Percentiles rank a stretch among this genome's conserved stretches.
phyloP scores from a whole-genome alignment of 192 early-diverging fungal species.

The Kickxella alabastrina region DNA sequence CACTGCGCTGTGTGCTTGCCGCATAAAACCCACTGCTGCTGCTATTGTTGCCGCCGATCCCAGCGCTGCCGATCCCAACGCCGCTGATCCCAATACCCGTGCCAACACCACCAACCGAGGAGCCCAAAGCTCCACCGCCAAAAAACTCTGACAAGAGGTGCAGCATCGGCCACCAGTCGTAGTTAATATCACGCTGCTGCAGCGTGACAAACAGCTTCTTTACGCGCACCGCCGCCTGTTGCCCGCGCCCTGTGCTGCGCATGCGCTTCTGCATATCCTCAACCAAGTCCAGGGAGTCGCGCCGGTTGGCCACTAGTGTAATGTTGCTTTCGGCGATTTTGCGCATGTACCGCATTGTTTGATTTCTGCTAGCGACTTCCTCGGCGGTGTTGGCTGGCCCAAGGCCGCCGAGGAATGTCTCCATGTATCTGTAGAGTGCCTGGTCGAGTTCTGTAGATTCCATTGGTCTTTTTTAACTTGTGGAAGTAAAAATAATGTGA shows the following conservation, averaged over 20 bases:
- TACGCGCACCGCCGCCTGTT: constrained; percentile 27
- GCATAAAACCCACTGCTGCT: constrained; percentile 3
- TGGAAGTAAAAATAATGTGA: neutral
- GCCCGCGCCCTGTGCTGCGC: constrained; percentile 2
- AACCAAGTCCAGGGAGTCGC: constrained; percentile 21
- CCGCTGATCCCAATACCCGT: too few species aligned
- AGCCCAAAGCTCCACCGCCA: neutral
- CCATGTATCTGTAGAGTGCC: constrained; percentile 35
- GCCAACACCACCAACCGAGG: too few species aligned
- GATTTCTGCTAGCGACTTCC: constrained; percentile 14
- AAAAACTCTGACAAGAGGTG: constrained; percentile 33
- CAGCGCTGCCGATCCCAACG: neutral
- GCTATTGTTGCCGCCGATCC: constrained; percentile 8
- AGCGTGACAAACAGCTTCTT: constrained; percentile 25
- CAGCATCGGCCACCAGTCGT: constrained; percentile 48
- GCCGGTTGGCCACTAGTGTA: constrained; percentile 5
- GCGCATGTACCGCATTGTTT: constrained; percentile 23
- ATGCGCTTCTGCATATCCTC: constrained; percentile 43
- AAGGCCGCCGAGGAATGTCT: constrained; percentile 47
- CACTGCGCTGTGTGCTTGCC: neutral
- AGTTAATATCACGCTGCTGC: constrained; percentile 22
- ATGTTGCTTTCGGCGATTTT: constrained; percentile 44
- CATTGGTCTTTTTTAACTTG: constrained; percentile 1
- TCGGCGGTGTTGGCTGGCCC: constrained; percentile 6
- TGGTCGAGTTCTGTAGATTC: constrained; percentile 26